phyloP scores from a whole-genome alignment of 2,329 filamentous ascomycete genomes.

The Pseudocercospora fuligena region DNA sequence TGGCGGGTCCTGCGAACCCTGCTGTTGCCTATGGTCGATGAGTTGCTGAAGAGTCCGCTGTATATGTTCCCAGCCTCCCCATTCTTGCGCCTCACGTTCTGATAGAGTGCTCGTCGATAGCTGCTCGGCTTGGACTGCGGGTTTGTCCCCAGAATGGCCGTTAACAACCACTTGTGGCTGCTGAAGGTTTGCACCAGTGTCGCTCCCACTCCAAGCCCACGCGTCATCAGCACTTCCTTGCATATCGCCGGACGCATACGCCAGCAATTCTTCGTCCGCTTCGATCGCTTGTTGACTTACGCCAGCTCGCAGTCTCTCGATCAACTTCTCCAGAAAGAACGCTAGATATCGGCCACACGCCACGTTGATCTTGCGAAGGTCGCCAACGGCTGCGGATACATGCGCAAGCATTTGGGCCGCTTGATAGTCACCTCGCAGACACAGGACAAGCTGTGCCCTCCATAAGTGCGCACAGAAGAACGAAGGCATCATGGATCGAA shows the following conservation, averaged over 20 bases:
- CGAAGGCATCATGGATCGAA: constrained; percentile 71
- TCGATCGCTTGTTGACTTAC: constrained; percentile 51
- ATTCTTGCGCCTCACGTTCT: constrained; percentile 57
- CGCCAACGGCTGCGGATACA: constrained; percentile 71
- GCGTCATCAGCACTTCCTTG: constrained; percentile 77
- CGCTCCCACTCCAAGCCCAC: constrained; percentile 75
- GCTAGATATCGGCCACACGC: constrained; percentile 80
- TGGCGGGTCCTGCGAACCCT: constrained; percentile 25
- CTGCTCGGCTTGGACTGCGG: constrained; percentile 28
- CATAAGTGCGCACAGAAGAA: constrained; percentile 84
- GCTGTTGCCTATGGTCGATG: constrained; percentile 51
- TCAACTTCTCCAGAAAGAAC: constrained; percentile 76
- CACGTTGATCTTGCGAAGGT: constrained; percentile 72
- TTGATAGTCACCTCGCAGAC: constrained; percentile 74
- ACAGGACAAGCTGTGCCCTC: constrained; percentile 80
- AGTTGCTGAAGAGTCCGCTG: constrained; percentile 67
- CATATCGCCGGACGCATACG: constrained; percentile 83
- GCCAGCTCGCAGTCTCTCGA: constrained; percentile 58
- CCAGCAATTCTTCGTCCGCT: constrained; percentile 84
- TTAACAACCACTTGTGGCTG: constrained; percentile 27
- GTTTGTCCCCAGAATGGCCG: constrained; percentile 24
- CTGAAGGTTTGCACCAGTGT: constrained; percentile 42
- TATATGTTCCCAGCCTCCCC: constrained; percentile 80
- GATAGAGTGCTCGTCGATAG: constrained; percentile 31
- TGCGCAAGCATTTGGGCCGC: constrained; percentile 75